phyloP scores from a whole-genome alignment of 306 rosid genomes.

The Fragaria vesca region DNA sequence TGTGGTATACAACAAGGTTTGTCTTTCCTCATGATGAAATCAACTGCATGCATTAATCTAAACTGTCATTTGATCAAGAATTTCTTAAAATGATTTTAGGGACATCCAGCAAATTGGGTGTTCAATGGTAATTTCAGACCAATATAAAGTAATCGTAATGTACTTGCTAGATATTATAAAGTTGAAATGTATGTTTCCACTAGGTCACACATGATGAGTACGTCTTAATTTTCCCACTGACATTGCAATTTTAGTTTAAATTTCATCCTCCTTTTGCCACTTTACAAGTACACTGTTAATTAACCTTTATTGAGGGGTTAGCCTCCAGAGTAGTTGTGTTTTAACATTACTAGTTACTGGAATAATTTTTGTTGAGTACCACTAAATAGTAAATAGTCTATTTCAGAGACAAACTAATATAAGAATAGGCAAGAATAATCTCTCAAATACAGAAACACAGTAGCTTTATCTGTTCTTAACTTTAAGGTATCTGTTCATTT shows the following conservation, averaged over 20 bases:
- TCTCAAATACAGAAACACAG: neutral
- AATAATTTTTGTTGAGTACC: neutral
- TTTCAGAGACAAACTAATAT: neutral
- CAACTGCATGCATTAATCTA: neutral
- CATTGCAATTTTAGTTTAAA: neutral
- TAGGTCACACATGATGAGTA: neutral
- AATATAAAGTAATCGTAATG: neutral
- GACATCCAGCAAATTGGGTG: neutral
- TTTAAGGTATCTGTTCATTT: neutral
- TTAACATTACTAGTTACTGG: neutral
- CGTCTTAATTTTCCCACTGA: neutral
- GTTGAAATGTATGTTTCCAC: neutral
- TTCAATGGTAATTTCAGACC: neutral
- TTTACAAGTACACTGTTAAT: neutral
- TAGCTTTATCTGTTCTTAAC: neutral
- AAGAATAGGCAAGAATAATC: neutral
- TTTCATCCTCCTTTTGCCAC: no score
- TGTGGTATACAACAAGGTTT: conserved; percentile 93
- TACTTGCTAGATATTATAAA: neutral
- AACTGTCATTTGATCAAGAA: neutral
- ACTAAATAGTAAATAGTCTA: neutral
- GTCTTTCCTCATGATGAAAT: conserved; percentile 24
- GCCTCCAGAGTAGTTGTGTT: neutral
- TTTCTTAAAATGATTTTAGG: neutral
- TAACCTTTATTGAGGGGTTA: neutral